Conservation (phyloP, 2,329 filamentous ascomycete genomes). For the Ascochyta lentis region DNA sequence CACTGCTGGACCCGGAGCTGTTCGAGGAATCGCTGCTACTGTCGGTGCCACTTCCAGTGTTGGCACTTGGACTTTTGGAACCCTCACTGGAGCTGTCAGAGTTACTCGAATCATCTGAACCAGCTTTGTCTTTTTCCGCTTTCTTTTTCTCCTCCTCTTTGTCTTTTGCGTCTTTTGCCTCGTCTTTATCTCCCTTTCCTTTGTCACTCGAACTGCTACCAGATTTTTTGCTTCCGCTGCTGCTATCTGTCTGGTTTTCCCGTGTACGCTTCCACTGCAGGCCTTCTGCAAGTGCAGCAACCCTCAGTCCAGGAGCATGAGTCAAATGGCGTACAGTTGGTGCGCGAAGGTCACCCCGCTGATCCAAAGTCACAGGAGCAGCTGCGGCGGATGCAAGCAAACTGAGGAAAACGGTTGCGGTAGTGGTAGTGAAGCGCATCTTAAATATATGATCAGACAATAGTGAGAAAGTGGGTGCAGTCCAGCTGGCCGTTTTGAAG, state of each 20-base stretch:
- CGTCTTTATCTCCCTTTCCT: too few relatives aligned
- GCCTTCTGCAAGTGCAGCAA: neutral
- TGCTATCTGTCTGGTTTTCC: neutral
- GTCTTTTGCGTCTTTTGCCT: too few relatives aligned
- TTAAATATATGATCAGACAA: neutral
- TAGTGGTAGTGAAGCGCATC: conserved; percentile 4
- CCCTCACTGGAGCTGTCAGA: too few relatives aligned
- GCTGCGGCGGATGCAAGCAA: conserved; percentile 2
- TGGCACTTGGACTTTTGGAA: too few relatives aligned
- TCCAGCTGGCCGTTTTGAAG: neutral
- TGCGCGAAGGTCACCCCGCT: neutral
- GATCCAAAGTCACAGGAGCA: conserved; percentile 3
- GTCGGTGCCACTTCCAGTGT: neutral
- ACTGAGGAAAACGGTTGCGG: conserved; percentile 1
- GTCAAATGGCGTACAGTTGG: conserved; percentile 1
- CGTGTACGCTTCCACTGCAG: conserved; percentile 3
- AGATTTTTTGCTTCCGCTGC: neutral
- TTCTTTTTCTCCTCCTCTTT: too few relatives aligned
- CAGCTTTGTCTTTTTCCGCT: too few relatives aligned
- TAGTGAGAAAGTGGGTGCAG: neutral
- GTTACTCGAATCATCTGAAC: too few relatives aligned
- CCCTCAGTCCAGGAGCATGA: neutral
- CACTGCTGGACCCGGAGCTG: neutral
- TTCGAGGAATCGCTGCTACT: neutral
- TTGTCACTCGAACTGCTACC: neutral